A percentile compares a stretch with the other conserved stretches of the same genome.
Conservation (phyloP, 805 yeast genomes). For the Kazachstania africana region DNA sequence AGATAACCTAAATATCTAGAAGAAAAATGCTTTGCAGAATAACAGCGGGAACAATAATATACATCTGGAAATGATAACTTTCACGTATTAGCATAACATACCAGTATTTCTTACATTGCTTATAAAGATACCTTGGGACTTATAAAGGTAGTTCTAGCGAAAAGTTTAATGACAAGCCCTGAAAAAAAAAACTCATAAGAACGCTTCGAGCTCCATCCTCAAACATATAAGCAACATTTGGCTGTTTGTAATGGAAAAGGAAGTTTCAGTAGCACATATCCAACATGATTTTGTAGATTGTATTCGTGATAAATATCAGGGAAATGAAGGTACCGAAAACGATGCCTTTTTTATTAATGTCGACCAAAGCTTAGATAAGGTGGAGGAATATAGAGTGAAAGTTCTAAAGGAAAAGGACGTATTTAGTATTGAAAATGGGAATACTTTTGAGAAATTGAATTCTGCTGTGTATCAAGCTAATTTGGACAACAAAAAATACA, state of each 20-base stretch:
- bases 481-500: conserved; percentile 6
- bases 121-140: no score
- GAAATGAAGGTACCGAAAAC: conserved; percentile 2
- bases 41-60: no score
- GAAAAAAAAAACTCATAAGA: no score
- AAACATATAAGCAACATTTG: no score
- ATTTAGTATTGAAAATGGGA: conserved; percentile 9
- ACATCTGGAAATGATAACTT: no score
- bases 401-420: conserved; percentile 11
- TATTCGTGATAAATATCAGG: conserved; percentile 28
- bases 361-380: conserved; percentile 14
- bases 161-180: no score
- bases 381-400: conserved; percentile 22
- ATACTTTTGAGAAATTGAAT: conserved; percentile 4
- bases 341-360: conserved; percentile 30
- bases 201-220: no score
- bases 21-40: no score
- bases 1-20: no score
- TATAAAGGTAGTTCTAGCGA: no score
- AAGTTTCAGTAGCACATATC: conserved; percentile 16
- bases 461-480: conserved; percentile 7
- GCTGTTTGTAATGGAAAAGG: conserved; percentile 1
- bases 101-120: no score
- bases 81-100: no score
- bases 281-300: conserved; percentile 38